phyloP scores from a whole-genome alignment of 805 yeast species.

The Isabelozyma rhagii region DNA sequence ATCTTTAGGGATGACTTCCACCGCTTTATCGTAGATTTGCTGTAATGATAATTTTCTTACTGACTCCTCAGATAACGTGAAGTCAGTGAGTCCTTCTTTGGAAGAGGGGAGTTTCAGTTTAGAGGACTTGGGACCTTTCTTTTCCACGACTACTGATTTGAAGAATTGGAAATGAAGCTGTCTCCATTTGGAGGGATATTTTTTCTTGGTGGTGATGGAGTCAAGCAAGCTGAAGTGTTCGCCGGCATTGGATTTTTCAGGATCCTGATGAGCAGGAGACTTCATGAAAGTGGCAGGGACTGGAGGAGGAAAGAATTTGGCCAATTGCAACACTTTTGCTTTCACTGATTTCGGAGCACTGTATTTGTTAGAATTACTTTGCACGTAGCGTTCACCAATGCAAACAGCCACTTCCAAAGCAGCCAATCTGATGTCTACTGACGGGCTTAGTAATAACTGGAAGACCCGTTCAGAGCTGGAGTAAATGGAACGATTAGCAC shows the following conservation, averaged over 20 bases:
- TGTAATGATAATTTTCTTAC: conserved; percentile 53
- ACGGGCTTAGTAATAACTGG: conserved; percentile 55
- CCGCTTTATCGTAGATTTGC: conserved; percentile 63
- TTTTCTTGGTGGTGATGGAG: conserved; percentile 37
- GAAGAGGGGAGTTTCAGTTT: not conserved
- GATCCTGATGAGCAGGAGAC: conserved; percentile 5
- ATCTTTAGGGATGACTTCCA: conserved; percentile 56
- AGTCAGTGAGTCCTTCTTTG: conserved; percentile 49
- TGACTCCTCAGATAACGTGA: conserved; percentile 52
- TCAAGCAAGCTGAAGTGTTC: conserved; percentile 48
- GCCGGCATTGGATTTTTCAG: conserved; percentile 16
- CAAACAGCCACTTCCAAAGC: conserved; percentile 60
- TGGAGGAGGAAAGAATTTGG: conserved; percentile 51
- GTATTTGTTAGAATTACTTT: conserved; percentile 39
- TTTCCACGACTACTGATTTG: conserved; percentile 9
- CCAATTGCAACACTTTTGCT: conserved; percentile 49
- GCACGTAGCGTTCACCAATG: conserved; percentile 59
- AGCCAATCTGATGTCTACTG: conserved; percentile 54
- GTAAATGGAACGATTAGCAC: conserved; percentile 65
- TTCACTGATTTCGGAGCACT: conserved; percentile 44
- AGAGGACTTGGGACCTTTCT: not conserved
- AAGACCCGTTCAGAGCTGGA: conserved; percentile 62
- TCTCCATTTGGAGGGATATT: conserved; percentile 57
- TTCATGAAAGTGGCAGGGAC: conserved; percentile 32
- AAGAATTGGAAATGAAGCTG: conserved; percentile 52